Conservation (phyloP, 345 rosid genomes). For the Citrus reticulata region DNA sequence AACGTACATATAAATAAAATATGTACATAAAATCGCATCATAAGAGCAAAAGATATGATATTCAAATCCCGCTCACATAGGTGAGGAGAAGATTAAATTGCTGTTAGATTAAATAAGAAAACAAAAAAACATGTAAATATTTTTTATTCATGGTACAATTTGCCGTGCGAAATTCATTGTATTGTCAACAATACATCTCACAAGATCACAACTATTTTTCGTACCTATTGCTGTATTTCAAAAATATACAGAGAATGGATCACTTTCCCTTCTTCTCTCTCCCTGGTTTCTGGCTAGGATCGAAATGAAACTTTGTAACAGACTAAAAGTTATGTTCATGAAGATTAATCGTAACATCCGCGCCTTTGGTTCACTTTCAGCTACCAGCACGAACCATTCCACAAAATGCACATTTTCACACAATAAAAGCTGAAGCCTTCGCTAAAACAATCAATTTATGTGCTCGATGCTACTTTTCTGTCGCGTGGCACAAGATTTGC, state of each 20-base stretch:
- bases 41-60: too few relatives aligned
- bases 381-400: background rate
- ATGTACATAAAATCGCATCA: too few relatives aligned
- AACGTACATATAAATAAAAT: too few relatives aligned
- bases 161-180: background rate
- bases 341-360: background rate
- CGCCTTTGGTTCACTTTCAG: background rate
- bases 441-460: background rate
- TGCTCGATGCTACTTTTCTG: conserved; percentile 20
- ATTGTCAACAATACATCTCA: background rate
- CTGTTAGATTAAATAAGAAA: too few relatives aligned
- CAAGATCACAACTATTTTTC: background rate
- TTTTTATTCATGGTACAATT: background rate
- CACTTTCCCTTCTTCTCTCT: background rate
- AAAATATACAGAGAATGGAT: background rate
- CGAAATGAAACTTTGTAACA: background rate
- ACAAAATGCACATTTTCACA: background rate
- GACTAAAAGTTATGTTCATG: background rate
- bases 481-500: conserved; percentile 11
- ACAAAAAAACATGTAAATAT: too few relatives aligned
- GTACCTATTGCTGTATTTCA: background rate
- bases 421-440: background rate
- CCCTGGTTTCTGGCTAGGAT: background rate
- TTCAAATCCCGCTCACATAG: background rate
- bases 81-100: background rate